phyloP scores from a whole-genome alignment of 2,329 filamentous ascomycete genomes.

The Zymoseptoria ardabiliae region DNA sequence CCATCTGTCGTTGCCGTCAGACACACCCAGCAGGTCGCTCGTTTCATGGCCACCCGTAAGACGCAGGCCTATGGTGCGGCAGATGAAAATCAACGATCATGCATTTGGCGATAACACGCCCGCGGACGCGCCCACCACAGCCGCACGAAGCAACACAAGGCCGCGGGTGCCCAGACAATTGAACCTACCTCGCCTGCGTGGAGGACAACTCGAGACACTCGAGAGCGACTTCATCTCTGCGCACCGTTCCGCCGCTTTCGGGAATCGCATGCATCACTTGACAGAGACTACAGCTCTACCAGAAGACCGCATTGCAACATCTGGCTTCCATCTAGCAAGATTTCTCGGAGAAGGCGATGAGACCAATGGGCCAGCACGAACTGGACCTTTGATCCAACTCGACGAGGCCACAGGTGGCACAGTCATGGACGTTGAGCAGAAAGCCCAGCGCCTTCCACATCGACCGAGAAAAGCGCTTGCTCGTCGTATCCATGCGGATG shows the following conservation, averaged over 20 bases:
- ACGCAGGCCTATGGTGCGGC: neutral
- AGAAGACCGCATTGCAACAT: slow-evolving; percentile 3
- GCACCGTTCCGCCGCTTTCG: slow-evolving; percentile 34
- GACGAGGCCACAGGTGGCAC: slow-evolving; percentile 1
- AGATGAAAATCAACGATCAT: neutral
- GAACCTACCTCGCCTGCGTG: slow-evolving; percentile 14
- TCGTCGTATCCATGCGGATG: slow-evolving; percentile 40
- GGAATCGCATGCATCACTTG: slow-evolving; percentile 23
- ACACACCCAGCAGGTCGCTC: neutral
- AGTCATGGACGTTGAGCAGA: neutral
- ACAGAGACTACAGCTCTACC: slow-evolving; percentile 20
- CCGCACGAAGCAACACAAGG: neutral
- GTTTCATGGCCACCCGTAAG: neutral
- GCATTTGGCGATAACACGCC: neutral
- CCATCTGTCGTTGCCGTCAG: neutral
- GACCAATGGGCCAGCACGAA: neutral
- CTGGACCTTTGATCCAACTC: neutral
- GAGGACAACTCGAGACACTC: slow-evolving; percentile 38
- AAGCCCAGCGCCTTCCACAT: slow-evolving; percentile 10
- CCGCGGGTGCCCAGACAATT: neutral
- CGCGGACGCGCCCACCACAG: neutral
- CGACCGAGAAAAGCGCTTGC: slow-evolving; percentile 31
- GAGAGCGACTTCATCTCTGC: slow-evolving; percentile 32
- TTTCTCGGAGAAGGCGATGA: slow-evolving; percentile 7
- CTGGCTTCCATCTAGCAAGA: slow-evolving; percentile 27